Evolutionary conservation across 257 asterid genomes (phyloP).

Genomic region (Plantago major): DNA sequence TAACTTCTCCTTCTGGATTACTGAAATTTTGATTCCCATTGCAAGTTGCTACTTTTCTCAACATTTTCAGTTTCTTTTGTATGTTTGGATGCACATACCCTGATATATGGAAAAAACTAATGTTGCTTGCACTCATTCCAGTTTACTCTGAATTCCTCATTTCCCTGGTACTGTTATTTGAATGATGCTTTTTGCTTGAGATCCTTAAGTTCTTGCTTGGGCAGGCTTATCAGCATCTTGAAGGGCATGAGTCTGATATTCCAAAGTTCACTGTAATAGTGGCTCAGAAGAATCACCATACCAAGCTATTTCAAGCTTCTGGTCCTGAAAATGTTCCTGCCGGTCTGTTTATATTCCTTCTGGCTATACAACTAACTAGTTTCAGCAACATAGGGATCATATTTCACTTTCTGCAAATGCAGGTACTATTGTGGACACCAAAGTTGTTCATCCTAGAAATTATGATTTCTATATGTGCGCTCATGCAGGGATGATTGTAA

Average conservation of each 20-base stretch:
- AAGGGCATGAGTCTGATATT: slow-evolving; percentile 40
- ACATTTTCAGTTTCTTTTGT: not conserved
- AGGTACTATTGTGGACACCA: slow-evolving; percentile 85
- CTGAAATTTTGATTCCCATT: slow-evolving; percentile 18
- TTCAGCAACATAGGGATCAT: slow-evolving; percentile 8
- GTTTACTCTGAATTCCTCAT: too few relatives aligned
- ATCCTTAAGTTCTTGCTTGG: slow-evolving; percentile 14
- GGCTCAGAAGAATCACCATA: slow-evolving; percentile 88
- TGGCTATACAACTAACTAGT: slow-evolving; percentile 3
- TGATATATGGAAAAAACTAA: too few relatives aligned
- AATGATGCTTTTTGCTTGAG: not conserved
- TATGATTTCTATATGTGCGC: slow-evolving; percentile 89
- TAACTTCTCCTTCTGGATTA: slow-evolving; percentile 26
- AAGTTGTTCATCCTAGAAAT: slow-evolving; percentile 69
- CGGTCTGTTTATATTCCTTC: slow-evolving; percentile 38
- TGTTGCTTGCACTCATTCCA: too few relatives aligned
- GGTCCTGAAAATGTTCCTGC: slow-evolving; percentile 73
- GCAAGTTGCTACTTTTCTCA: slow-evolving; percentile 4
- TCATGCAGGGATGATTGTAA: slow-evolving; percentile 80
- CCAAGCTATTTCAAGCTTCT: slow-evolving; percentile 70
- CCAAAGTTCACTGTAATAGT: slow-evolving; percentile 86
- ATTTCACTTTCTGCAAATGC: slow-evolving; percentile 28
- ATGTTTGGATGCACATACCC: too few relatives aligned
- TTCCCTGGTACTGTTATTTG: too few relatives aligned
- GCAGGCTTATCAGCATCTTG: slow-evolving; percentile 86